Evolutionary conservation across 2,329 filamentous ascomycete species (phyloP).

Genomic region (Periglandula ipomoeae): DNA sequence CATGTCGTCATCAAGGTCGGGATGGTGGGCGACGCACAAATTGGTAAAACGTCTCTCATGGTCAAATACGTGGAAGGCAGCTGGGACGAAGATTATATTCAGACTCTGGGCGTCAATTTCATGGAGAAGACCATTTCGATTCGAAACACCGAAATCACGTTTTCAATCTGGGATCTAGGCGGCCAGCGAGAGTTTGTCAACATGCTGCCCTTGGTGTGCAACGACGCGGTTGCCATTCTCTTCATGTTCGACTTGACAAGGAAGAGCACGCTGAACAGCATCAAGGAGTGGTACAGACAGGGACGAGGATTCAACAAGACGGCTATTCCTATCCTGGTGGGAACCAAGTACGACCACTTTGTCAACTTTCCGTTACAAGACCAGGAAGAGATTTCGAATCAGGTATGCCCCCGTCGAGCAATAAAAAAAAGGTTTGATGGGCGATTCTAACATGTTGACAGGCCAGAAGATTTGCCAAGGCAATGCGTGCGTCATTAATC

Average conservation of each 20-base stretch:
- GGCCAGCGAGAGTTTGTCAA: slow-evolving; percentile 99
- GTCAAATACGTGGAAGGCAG: slow-evolving; percentile 99
- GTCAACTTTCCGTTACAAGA: slow-evolving; percentile 97
- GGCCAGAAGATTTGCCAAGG: slow-evolving; percentile 93
- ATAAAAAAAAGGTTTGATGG: neutral
- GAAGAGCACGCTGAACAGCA: slow-evolving; percentile 97
- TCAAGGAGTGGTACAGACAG: slow-evolving; percentile 99
- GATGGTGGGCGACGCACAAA: slow-evolving; percentile 98
- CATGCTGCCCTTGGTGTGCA: slow-evolving; percentile 98
- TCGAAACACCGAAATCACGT: slow-evolving; percentile 98
- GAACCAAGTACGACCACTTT: slow-evolving; percentile 98
- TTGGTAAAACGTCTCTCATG: slow-evolving; percentile 98
- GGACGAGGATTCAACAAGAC: slow-evolving; percentile 99
- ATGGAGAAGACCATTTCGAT: slow-evolving; percentile 99
- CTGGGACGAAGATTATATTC: slow-evolving; percentile 99
- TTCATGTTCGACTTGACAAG: slow-evolving; percentile 99
- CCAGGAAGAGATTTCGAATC: slow-evolving; percentile 96
- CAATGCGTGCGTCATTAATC: slow-evolving; percentile 95
- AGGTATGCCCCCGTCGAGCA: slow-evolving; percentile 44
- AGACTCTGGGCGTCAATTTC: slow-evolving; percentile 97
- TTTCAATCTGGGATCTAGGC: slow-evolving; percentile 97
- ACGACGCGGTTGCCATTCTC: slow-evolving; percentile 94
- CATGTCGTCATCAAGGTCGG: slow-evolving; percentile 97
- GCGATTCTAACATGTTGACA: slow-evolving; percentile 24
- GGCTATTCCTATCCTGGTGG: slow-evolving; percentile 94